Evolutionary conservation across 129 eudicot species (phyloP).

Genomic region (Sambucus nigra): DNA sequence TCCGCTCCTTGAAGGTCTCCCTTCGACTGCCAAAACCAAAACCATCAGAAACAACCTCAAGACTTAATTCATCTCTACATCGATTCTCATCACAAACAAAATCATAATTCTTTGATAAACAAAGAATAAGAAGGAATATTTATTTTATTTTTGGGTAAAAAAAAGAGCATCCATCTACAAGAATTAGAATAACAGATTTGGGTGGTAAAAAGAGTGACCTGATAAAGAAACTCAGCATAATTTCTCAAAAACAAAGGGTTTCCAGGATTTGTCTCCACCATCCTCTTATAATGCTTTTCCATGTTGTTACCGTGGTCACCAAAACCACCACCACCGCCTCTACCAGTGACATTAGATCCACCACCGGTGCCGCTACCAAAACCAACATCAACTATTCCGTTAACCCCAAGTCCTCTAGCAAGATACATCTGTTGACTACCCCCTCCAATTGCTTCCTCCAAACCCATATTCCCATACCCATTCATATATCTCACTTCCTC

Average conservation of each 20-base stretch:
- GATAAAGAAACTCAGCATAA: constrained; percentile 69
- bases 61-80: neutral
- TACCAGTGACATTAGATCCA: constrained; percentile 17
- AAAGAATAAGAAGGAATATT: too few species aligned
- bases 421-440: constrained; percentile 47
- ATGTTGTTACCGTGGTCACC: constrained; percentile 22
- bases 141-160: too few species aligned
- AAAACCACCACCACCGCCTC: constrained; percentile 29
- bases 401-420: constrained; percentile 63
- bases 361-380: constrained; percentile 31
- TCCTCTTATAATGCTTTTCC: constrained; percentile 65
- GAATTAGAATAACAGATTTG: too few species aligned
- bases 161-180: too few species aligned
- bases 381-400: constrained; percentile 11
- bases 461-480: constrained; percentile 13
- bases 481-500: constrained; percentile 7
- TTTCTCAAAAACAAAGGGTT: constrained; percentile 57
- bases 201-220: constrained; percentile 23
- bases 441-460: constrained; percentile 16
- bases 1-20: constrained; percentile 54
- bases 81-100: neutral
- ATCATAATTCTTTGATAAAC: too few species aligned
- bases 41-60: neutral
- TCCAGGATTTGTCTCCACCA: constrained; percentile 68
- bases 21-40: constrained; percentile 32